Conservation (phyloP, 164 flowering plant genomes). For the Dillenia turbinata region DNA sequence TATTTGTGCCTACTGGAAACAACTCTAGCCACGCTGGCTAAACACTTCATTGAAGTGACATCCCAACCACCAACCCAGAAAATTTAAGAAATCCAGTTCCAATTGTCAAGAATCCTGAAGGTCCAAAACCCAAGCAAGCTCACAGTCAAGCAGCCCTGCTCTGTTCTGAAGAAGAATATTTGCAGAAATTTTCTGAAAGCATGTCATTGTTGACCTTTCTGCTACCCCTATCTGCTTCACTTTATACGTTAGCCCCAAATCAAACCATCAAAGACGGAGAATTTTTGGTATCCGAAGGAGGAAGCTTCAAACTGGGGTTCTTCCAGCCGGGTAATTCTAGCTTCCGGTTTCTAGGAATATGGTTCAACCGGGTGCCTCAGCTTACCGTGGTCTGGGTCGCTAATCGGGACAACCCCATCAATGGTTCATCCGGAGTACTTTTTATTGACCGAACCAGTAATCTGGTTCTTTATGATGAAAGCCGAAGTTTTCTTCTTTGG, state of each 20-base stretch:
- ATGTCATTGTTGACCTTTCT: neutral
- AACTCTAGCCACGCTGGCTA: too few species aligned
- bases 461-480: slow-evolving; percentile 11
- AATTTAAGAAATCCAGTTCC: too few species aligned
- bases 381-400: slow-evolving; percentile 49
- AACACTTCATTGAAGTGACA: too few species aligned
- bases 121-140: too few species aligned
- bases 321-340: slow-evolving; percentile 29
- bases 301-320: slow-evolving; percentile 38
- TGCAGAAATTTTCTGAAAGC: neutral
- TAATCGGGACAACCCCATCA: slow-evolving; percentile 41
- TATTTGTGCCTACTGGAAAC: too few species aligned
- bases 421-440: slow-evolving; percentile 30
- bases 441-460: slow-evolving; percentile 19
- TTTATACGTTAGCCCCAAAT: slow-evolving; percentile 11
- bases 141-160: too few species aligned
- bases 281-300: slow-evolving; percentile 23
- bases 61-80: too few species aligned
- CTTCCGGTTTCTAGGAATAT: slow-evolving; percentile 38
- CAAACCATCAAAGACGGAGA: slow-evolving; percentile 16
- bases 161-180: too few species aligned
- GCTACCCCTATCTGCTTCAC: neutral
- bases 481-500: slow-evolving; percentile 15
- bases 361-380: slow-evolving; percentile 30
- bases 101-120: too few species aligned